phyloP scores from a whole-genome alignment of 306 rosid genomes.

The Quillaja saponaria region DNA sequence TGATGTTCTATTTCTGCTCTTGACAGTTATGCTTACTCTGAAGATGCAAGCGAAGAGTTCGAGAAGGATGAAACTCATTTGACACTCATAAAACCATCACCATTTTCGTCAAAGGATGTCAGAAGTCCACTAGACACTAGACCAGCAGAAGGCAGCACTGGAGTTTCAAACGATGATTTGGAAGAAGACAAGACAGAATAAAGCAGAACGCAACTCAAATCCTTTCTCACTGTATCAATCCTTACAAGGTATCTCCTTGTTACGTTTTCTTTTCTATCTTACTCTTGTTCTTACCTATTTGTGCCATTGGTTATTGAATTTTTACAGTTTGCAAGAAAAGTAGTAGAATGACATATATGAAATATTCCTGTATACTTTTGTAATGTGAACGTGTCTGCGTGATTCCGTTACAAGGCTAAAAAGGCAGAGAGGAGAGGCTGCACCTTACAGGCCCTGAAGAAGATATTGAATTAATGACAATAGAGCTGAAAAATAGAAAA shows the following conservation, averaged over 20 bases:
- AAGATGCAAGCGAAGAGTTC: conserved; percentile 72
- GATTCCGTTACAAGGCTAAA: too few relatives aligned
- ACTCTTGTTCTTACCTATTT: conserved; percentile 1
- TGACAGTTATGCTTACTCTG: conserved; percentile 73
- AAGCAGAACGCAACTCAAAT: background rate
- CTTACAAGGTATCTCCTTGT: background rate
- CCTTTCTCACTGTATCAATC: background rate
- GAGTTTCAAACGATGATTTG: conserved; percentile 52
- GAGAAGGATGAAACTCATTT: conserved; percentile 76
- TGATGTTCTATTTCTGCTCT: conserved; percentile 1
- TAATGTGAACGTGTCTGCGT: too few relatives aligned
- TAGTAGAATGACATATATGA: too few relatives aligned
- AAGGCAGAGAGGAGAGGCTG: too few relatives aligned
- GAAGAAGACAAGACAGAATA: conserved; percentile 60
- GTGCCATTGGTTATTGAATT: conserved; percentile 27
- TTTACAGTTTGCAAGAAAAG: background rate
- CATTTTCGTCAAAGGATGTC: conserved; percentile 63
- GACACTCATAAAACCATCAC: conserved; percentile 83
- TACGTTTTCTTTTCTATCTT: background rate
- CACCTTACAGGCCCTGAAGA: too few relatives aligned
- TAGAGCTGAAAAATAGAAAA: too few relatives aligned
- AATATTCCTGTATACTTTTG: too few relatives aligned
- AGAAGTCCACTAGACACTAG: conserved; percentile 48
- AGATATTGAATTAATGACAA: too few relatives aligned
- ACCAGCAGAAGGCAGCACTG: conserved; percentile 43